Evolutionary conservation across 805 yeast species (phyloP).

Genomic region (baker's yeast (Saccharomyces cerevisiae)): DNA sequence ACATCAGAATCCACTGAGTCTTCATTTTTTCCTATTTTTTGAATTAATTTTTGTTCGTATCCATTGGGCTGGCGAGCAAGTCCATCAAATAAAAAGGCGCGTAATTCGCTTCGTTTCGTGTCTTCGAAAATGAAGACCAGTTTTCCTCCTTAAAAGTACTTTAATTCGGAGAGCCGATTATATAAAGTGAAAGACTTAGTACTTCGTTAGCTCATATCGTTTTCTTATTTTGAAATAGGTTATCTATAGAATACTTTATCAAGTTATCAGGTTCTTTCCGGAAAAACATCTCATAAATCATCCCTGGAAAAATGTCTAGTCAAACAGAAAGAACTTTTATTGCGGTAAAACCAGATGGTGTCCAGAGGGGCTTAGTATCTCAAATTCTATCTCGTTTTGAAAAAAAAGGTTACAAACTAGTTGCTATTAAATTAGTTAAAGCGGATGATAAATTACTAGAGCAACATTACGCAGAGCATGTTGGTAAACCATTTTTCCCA

Average conservation of each 20-base stretch:
- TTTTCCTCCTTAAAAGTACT: neutral
- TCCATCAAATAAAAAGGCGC: neutral
- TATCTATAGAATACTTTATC: neutral
- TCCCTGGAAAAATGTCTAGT: neutral
- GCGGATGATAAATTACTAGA: slow-evolving; percentile 84
- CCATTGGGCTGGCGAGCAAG: neutral
- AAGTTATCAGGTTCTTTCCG: neutral
- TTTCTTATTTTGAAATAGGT: neutral
- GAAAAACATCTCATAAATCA: neutral
- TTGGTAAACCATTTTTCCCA: slow-evolving; percentile 96
- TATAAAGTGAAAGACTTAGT: neutral
- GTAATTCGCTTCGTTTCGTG: neutral
- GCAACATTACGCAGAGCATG: slow-evolving; percentile 93
- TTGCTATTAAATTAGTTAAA: slow-evolving; percentile 82
- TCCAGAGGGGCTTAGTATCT: slow-evolving; percentile 95
- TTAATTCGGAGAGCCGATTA: neutral
- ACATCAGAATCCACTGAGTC: too few relatives aligned
- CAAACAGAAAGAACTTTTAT: slow-evolving; percentile 76
- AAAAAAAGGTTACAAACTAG: slow-evolving; percentile 95
- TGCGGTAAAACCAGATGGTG: slow-evolving; percentile 98
- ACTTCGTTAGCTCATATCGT: neutral
- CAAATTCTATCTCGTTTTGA: slow-evolving; percentile 89
- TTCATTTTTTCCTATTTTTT: neutral
- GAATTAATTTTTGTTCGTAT: neutral
- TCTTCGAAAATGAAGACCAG: neutral